Percentiles rank a stretch among this genome's conserved stretches.
These are phyloP conservation scores for Staphylotrichum tortipilum DNA, from an alignment of 495 filamentous ascomycete genomes.

Conservation along the genomic window DNA sequence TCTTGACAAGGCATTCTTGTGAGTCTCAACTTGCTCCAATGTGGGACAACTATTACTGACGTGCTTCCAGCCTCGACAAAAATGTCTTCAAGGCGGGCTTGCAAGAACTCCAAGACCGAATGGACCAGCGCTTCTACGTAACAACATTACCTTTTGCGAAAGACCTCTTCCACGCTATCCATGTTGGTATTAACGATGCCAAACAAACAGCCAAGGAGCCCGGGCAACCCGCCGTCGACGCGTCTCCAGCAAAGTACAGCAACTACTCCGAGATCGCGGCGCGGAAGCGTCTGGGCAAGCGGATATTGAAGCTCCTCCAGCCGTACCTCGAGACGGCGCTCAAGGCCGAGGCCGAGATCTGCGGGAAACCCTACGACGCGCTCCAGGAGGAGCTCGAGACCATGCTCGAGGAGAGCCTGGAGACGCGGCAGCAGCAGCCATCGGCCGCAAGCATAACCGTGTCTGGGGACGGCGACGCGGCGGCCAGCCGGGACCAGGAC, in stretches of 20 bases:
- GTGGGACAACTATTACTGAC: slow-evolving; percentile 15
- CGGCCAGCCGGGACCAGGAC: slow-evolving; percentile 24
- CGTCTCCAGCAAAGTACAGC: slow-evolving; percentile 24
- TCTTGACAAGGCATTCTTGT: slow-evolving; percentile 64
- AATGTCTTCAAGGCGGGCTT: slow-evolving; percentile 61
- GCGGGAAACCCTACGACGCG: slow-evolving; percentile 56
- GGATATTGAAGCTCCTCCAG: slow-evolving; percentile 74
- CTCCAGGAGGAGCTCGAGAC: slow-evolving; percentile 64
- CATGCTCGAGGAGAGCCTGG: slow-evolving; percentile 54
- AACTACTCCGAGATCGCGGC: slow-evolving; percentile 31
- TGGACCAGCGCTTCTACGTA: slow-evolving; percentile 65
- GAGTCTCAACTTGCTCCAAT: slow-evolving; percentile 29
- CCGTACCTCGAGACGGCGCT: slow-evolving; percentile 66
- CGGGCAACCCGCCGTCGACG: slow-evolving; percentile 19
- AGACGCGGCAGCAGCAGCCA: slow-evolving; percentile 32
- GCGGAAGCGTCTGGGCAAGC: slow-evolving; percentile 63
- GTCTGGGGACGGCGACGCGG: slow-evolving; percentile 19
- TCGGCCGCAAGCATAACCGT: slow-evolving; percentile 13
- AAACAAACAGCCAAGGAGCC: slow-evolving; percentile 17
- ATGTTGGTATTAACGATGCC: slow-evolving; percentile 49
- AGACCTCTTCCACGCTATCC: slow-evolving; percentile 64
- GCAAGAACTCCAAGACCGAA: slow-evolving; percentile 49
- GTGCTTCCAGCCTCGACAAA: slow-evolving; percentile 58
- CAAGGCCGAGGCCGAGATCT: slow-evolving; percentile 70
- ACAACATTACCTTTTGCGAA: slow-evolving; percentile 64